Conservation (phyloP, 805 yeast species). For the Cyberlindnera nakhonratchasimensis region DNA sequence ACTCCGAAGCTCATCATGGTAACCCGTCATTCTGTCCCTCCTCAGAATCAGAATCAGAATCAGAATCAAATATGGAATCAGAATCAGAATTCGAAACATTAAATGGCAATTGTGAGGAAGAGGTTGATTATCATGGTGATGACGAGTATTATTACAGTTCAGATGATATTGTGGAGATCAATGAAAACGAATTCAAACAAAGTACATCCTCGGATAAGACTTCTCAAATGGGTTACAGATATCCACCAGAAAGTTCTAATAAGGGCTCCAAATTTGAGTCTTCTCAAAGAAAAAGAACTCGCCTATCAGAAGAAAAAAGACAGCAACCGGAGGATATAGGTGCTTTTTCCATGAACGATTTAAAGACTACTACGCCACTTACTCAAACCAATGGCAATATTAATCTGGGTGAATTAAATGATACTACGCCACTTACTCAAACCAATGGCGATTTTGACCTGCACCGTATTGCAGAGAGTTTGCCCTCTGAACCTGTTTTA, state of each 20-base stretch:
- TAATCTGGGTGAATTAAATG: background rate
- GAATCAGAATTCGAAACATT: background rate
- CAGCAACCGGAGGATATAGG: background rate
- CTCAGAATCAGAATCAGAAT: background rate
- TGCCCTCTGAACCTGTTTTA: background rate
- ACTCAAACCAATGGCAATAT: slow-evolving; percentile 4
- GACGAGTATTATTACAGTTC: background rate
- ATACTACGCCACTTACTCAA: slow-evolving; percentile 3
- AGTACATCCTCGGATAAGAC: background rate
- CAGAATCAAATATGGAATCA: background rate
- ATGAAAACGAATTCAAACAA: background rate
- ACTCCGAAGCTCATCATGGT: no score
- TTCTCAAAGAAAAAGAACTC: background rate
- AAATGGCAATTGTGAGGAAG: background rate
- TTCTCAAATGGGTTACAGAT: no score
- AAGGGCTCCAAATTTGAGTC: background rate
- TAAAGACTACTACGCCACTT: slow-evolving; percentile 12
- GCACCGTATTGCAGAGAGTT: slow-evolving; percentile 1
- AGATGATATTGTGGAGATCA: slow-evolving; percentile 1
- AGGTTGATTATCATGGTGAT: background rate
- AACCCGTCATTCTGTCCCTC: no score
- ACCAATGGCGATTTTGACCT: slow-evolving; percentile 1
- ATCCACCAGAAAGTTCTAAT: background rate
- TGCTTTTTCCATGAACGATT: slow-evolving; percentile 3
- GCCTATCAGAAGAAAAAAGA: no score